phyloP scores from a whole-genome alignment of 345 rosid genomes.

The Carallia pectinifolia region DNA sequence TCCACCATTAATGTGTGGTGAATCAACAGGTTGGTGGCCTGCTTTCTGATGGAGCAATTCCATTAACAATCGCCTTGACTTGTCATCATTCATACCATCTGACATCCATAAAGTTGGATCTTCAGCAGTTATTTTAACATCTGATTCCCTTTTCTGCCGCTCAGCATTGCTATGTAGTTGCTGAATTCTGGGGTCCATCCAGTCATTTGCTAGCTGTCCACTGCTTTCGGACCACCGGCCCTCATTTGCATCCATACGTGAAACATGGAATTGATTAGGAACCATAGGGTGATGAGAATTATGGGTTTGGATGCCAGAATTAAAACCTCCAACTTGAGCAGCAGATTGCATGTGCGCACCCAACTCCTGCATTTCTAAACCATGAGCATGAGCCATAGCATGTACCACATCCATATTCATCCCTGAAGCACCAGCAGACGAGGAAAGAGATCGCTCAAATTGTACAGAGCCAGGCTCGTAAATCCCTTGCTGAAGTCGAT shows the following conservation, averaged over 20 bases:
- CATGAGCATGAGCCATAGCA: conserved; percentile 14
- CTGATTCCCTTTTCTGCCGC: conserved; percentile 23
- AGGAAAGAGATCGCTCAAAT: conserved; percentile 25
- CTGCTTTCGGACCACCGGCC: conserved; percentile 12
- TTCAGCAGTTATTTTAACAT: conserved; percentile 13
- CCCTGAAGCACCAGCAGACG: conserved; percentile 16
- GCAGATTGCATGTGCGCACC: conserved; percentile 17
- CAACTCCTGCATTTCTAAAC: conserved; percentile 20
- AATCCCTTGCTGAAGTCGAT: conserved; percentile 28
- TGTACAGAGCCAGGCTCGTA: conserved; percentile 29
- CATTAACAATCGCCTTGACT: conserved; percentile 36
- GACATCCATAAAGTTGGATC: conserved; percentile 27
- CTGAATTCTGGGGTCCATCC: conserved; percentile 36
- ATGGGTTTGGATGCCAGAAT: conserved; percentile 16
- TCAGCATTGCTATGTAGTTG: conserved; percentile 24
- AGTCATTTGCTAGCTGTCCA: conserved; percentile 26
- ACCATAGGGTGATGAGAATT: conserved; percentile 15
- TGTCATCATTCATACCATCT: conserved; percentile 24
- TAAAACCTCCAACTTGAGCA: conserved; percentile 25
- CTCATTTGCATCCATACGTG: conserved; percentile 22
- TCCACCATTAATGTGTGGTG: conserved; percentile 10
- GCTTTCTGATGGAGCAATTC: conserved; percentile 31
- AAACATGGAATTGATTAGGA: conserved; percentile 25
- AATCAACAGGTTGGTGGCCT: conserved; percentile 34
- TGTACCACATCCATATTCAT: conserved; percentile 28